These are phyloP conservation scores for Colletotrichum salicis DNA, from an alignment of 2,329 filamentous ascomycete species.

Conservation along the genomic window DNA sequence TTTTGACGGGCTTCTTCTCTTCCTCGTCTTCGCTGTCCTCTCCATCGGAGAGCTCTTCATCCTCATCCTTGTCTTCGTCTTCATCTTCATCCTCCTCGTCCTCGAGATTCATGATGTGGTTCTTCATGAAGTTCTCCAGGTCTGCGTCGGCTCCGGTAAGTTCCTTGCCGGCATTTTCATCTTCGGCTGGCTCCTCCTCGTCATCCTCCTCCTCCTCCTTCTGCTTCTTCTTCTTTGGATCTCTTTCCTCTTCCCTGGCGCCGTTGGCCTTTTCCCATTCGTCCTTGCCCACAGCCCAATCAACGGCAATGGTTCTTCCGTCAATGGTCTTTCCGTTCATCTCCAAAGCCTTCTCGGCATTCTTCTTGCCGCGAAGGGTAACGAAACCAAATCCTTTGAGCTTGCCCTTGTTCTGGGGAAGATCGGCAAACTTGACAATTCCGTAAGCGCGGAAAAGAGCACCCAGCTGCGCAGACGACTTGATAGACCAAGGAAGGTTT, in stretches of 20 bases:
- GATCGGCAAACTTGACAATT: conserved; percentile 86
- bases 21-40: conserved; percentile 53
- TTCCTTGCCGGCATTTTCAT: conserved; percentile 43
- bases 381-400: conserved; percentile 94
- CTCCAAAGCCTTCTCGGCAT: conserved; percentile 88
- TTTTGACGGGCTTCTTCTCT: conserved; percentile 45
- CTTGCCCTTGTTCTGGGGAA: conserved; percentile 81
- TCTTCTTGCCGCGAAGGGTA: conserved; percentile 85
- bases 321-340: conserved; percentile 93
- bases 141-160: conserved; percentile 57
- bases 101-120: conserved; percentile 66
- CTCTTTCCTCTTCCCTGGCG: conserved; percentile 41
- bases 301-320: conserved; percentile 88
- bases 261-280: conserved; percentile 78
- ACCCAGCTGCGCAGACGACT: conserved; percentile 82
- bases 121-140: conserved; percentile 67
- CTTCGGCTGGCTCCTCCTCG: conserved; percentile 40
- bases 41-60: conserved; percentile 57
- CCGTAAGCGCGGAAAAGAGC: conserved; percentile 87
- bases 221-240: conserved; percentile 43
- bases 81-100: conserved; percentile 64
- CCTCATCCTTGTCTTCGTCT: conserved; percentile 54
- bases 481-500: conserved; percentile 96
- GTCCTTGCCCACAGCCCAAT: conserved; percentile 95
- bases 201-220: conserved; percentile 53